Evolutionary conservation across 805 yeast species (phyloP).

Genomic region (Monosporozyma aquatica): DNA sequence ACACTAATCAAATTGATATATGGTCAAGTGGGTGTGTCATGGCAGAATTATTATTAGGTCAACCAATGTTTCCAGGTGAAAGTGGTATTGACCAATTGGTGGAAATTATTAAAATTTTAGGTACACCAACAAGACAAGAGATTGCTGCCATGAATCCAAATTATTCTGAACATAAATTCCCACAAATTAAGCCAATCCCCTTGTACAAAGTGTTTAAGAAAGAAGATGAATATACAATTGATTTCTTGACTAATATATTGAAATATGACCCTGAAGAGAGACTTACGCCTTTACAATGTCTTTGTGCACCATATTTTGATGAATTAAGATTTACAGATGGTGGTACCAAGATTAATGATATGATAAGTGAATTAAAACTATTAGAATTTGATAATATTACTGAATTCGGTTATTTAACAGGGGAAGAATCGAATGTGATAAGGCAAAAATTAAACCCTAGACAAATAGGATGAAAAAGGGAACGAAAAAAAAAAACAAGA

Average conservation of each 20-base stretch:
- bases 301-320: constrained; percentile 26
- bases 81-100: constrained; percentile 95
- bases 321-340: constrained; percentile 23
- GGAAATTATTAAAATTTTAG: constrained; percentile 89
- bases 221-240: constrained; percentile 40
- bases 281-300: constrained; percentile 41
- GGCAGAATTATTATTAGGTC: constrained; percentile 93
- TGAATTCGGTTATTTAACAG: constrained; percentile 24
- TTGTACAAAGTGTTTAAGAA: constrained; percentile 53
- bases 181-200: constrained; percentile 74
- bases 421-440: constrained; percentile 22
- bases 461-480: not conserved
- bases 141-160: constrained; percentile 92
- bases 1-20: constrained; percentile 91
- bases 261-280: constrained; percentile 64
- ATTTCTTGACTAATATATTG: constrained; percentile 46
- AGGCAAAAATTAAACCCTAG: constrained; percentile 13
- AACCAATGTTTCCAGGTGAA: constrained; percentile 96
- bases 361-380: constrained; percentile 15
- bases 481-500: not conserved
- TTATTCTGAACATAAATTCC: constrained; percentile 95
- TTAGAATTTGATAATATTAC: constrained; percentile 22
- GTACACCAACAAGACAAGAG: constrained; percentile 90
- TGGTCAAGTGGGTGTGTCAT: constrained; percentile 99
- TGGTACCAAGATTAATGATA: constrained; percentile 7